Conservation (phyloP, 768 basidiomycete species). For the Lentinula guzmanii region DNA sequence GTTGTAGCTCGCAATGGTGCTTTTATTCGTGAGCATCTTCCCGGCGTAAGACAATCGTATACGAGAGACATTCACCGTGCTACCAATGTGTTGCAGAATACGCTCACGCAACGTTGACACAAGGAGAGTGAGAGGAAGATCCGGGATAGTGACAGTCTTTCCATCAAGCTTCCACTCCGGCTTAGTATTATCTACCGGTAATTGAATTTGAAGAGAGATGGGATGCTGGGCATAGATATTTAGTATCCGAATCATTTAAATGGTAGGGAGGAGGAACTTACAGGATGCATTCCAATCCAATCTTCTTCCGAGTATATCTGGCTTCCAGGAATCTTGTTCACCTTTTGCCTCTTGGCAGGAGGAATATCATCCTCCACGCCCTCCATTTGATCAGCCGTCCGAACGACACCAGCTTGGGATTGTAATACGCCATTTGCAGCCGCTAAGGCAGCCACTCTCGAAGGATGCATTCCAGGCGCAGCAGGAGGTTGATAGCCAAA, state of each 20-base stretch:
- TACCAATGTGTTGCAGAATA: slow-evolving; percentile 73
- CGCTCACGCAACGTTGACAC: slow-evolving; percentile 90
- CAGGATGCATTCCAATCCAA: slow-evolving; percentile 88
- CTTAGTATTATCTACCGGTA: slow-evolving; percentile 77
- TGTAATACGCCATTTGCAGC: slow-evolving; percentile 43
- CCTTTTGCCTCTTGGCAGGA: slow-evolving; percentile 82
- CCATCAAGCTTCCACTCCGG: slow-evolving; percentile 95
- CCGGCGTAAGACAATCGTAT: slow-evolving; percentile 75
- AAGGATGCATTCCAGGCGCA: slow-evolving; percentile 56
- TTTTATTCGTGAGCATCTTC: slow-evolving; percentile 84
- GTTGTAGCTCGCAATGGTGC: slow-evolving; percentile 82
- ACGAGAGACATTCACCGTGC: slow-evolving; percentile 71
- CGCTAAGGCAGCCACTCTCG: slow-evolving; percentile 57
- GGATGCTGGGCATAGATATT: slow-evolving; percentile 51
- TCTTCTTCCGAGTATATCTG: slow-evolving; percentile 81
- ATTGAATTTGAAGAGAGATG: slow-evolving; percentile 77
- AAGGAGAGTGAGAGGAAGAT: slow-evolving; percentile 77
- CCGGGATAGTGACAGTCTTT: slow-evolving; percentile 65
- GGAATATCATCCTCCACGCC: slow-evolving; percentile 58
- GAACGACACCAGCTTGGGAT: slow-evolving; percentile 64
- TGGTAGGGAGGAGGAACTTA: slow-evolving; percentile 23
- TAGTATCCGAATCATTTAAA: neutral
- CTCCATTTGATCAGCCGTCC: slow-evolving; percentile 80
- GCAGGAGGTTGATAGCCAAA: slow-evolving; percentile 74
- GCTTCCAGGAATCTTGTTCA: slow-evolving; percentile 82